Evolutionary conservation across 331 rosid genomes (phyloP), one percentile per base, ranked within the genome.

Genomic region (Ulmus americana): DNA sequence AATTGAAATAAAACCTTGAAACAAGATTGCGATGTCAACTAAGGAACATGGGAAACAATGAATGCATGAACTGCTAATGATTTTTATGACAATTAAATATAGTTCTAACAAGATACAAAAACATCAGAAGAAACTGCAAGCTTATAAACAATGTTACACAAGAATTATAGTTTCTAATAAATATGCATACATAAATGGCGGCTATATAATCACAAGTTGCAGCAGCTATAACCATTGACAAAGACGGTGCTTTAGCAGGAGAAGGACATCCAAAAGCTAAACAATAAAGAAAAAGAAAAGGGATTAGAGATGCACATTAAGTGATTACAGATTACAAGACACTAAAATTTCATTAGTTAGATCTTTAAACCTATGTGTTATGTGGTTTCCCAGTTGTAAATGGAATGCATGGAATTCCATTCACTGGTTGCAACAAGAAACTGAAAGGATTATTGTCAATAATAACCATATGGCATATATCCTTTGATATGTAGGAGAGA

Each of bases 241-340:
- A 59, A 43, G 45, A 53, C 61, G 56, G 39, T 74, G 78, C 82
- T 81, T 74, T 48, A 81, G 77, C 18, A 81, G 80, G 56, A 82
- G 85, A 63, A 81, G 85, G 70, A 81, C 85, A 63, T 77, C 80
- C 57, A 81, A 64, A 74, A 81, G 85, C 85, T 81, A 70, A 4
- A 43, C 41, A 54, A 52, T 62, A 58, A 69, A 45, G n/a, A 50
- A 55, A 52, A 55, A n/a, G 49, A 63, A 40, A 69, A 72, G 13
- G 4, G 46, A 40, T 3, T 18, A 41, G 68, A 42, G 16, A 40
- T 44, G 6, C 46, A 20, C 0, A 39, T 0, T 11, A 39, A 46
- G 63, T 28, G 56, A 45, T 39, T 5, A 8, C 10, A 7, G 54
- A 40, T 20, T 35, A 40, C 42, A 60, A 48, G 20, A 50, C 28